Evolutionary conservation across 352 stramenopile genomes (phyloP), one percentile per base, ranked within the genome.

Genomic region (Phytophthora pluvialis): DNA sequence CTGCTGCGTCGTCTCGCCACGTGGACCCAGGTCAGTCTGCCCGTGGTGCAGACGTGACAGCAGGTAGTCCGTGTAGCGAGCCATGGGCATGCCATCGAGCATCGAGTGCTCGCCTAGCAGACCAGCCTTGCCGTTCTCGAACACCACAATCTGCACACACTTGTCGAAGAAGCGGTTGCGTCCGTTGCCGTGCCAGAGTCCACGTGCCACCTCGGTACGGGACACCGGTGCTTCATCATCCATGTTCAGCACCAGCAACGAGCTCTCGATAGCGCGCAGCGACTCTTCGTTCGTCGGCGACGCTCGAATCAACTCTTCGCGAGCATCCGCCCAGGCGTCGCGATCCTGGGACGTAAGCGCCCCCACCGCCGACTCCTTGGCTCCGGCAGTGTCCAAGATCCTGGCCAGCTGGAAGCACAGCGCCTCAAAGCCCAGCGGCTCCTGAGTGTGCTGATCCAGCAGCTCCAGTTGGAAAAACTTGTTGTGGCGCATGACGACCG

Each of bases 151-250:
- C 77, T 99, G 94, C 60, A 99, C 88, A 47, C 90, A 97, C 80
- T 99, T 99, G 77, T 99, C 97, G 67, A 97, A 99, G 76, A 96
- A 99, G 44, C 96, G 93, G 83, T 99, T 99, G 64, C 85, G 77
- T 45, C 94, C 94, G 58, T 90, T 88, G 67, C 89, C 86, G 55
- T 94, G 86, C 79, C 88, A 95, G 11, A 95, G 64, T 13, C 64
- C 85, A 18, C 73, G 72, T 3, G 83, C 80, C n/a, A 90, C 73
- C 40, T 93, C 81, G 0, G 78, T 84, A 46, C 83, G 78, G 16
- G 78, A 86, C 60, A 88, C 73, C 4, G 87, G 87, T 28, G 78
- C 59, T 46, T 76, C 55, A 43, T 88, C 81, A 45, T 95, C 86
- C 40, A 95, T 62, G 61, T 87, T 89, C 9, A 95, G 39, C 10